Evolutionary conservation across 495 filamentous ascomycete genomes (phyloP), one percentile per base, ranked within the genome.

Genomic region (Aspergillus haitiensis): DNA sequence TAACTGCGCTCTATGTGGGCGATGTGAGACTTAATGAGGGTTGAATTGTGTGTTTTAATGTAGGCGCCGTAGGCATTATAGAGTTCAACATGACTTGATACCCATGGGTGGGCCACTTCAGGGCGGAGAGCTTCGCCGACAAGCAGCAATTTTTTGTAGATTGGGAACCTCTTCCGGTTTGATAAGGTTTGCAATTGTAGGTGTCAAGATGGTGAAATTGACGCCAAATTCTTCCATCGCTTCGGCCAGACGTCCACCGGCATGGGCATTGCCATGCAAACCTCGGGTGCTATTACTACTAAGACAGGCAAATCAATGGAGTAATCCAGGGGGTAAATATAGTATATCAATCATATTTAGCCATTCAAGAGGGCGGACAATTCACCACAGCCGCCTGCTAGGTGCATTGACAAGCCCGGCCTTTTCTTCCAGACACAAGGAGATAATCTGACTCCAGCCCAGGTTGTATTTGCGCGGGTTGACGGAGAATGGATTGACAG

Each of bases 361-460:
- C 36, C 12, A 3, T n/a, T 34, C 32, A 11, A 33, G n/a, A 9
- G 37, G 9, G 10, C 40, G 49, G 7, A 32, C 54, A 36, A 21
- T 35, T 34, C 0, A 7, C 34, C 9, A 18, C 31, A n/a, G 21
- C 44, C 6, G 27, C 3, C 11, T 2, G 27, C 9, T 36, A 92
- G 89, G 89, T 86, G 92, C 51, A 81, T 96, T 32, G 92, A 96
- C 73, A 95, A 90, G 67, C 88, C 84, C 1, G 92, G 92, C 2
- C 81, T 96, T 2, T 80, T 96, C 3, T 58, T 89, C 3, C 76
- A 88, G 64, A 86, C 89, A 56, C 73, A 85, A 62, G 70, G 74
- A 34, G 71, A 85, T 55, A 50, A 75, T 66, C 72, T 93, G 18
- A 90, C 86, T 0, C 71, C 72, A 4, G 88, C 84, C 11, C 92